Percentiles rank a stretch among this genome's conserved stretches.
phyloP scores from a whole-genome alignment of 1,139 yeast genomes.

The Pichia norvegensis region DNA sequence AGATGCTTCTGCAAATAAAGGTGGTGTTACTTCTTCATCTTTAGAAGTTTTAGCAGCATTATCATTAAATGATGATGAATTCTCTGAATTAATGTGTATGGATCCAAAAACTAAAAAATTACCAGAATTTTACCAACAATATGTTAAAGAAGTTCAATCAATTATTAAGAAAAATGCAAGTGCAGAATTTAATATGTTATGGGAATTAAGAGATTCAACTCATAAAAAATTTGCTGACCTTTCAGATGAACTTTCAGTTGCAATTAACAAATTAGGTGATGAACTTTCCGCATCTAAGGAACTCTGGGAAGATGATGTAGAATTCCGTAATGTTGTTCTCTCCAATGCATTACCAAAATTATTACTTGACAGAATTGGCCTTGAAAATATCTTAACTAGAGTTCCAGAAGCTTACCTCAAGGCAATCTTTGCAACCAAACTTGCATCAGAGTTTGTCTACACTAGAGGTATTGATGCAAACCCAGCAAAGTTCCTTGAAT shows the following conservation, averaged over 20 bases:
- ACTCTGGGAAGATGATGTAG: conserved; percentile 75
- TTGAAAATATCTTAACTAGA: conserved; percentile 59
- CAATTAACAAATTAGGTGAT: conserved; percentile 85
- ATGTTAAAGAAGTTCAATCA: conserved; percentile 76
- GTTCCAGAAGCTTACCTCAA: conserved; percentile 85
- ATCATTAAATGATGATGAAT: conserved; percentile 80
- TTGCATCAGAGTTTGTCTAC: conserved; percentile 86
- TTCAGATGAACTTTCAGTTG: conserved; percentile 76
- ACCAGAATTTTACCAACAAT: conserved; percentile 71
- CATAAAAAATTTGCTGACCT: conserved; percentile 67
- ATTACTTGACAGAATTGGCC: conserved; percentile 67
- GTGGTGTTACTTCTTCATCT: conserved; percentile 97
- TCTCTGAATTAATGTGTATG: conserved; percentile 69
- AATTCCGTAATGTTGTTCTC: conserved; percentile 71
- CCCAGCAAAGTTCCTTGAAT: conserved; percentile 79
- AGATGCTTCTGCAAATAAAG: conserved; percentile 96
- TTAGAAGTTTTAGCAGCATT: conserved; percentile 92
- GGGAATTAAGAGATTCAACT: conserved; percentile 68
- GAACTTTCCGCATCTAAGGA: conserved; percentile 77
- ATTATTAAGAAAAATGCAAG: conserved; percentile 72
- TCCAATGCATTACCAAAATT: conserved; percentile 72
- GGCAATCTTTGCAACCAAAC: conserved; percentile 84
- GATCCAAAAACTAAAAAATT: conserved; percentile 41
- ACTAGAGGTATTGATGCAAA: conserved; percentile 75
- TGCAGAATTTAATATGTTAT: conserved; percentile 77